A percentile compares a stretch with the other conserved stretches of the same genome.
phyloP scores from a whole-genome alignment of 495 filamentous ascomycete genomes.

The Lepraria neglecta region DNA sequence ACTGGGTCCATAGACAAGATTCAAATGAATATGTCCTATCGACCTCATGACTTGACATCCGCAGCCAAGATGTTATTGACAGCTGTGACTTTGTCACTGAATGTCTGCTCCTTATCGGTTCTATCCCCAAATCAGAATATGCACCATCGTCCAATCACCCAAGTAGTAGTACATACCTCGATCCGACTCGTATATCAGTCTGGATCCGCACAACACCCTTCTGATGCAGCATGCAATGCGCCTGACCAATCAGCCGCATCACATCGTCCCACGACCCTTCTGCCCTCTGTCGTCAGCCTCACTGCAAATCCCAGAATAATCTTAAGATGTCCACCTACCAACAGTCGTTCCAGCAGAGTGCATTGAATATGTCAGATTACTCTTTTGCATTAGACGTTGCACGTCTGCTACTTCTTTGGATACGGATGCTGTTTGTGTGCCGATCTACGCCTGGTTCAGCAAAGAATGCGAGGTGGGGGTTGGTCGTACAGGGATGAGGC shows the following conservation, averaged over 20 bases:
- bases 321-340: conserved; percentile 51
- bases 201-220: conserved; percentile 79
- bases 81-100: conserved; percentile 60
- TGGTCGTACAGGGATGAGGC: conserved; percentile 63
- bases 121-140: conserved; percentile 33
- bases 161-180: conserved; percentile 50
- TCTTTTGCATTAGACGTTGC: conserved; percentile 74
- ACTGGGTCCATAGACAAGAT: background rate
- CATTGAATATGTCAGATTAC: conserved; percentile 76
- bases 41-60: conserved; percentile 4
- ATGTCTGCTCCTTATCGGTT: conserved; percentile 62
- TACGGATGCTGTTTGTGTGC: conserved; percentile 75
- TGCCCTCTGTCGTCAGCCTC: conserved; percentile 32
- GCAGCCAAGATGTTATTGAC: conserved; percentile 50
- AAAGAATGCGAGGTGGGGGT: conserved; percentile 16
- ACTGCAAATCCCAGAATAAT: conserved; percentile 22
- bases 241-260: conserved; percentile 82
- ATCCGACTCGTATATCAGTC: conserved; percentile 80
- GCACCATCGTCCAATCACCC: conserved; percentile 4
- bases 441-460: conserved; percentile 49
- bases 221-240: conserved; percentile 75
- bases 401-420: conserved; percentile 83
- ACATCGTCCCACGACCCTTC: conserved; percentile 91
- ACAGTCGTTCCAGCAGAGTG: conserved; percentile 89
- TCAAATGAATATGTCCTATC: background rate